phyloP scores from a whole-genome alignment of 495 filamentous ascomycete species.

The Staphylotrichum tortipilum region DNA sequence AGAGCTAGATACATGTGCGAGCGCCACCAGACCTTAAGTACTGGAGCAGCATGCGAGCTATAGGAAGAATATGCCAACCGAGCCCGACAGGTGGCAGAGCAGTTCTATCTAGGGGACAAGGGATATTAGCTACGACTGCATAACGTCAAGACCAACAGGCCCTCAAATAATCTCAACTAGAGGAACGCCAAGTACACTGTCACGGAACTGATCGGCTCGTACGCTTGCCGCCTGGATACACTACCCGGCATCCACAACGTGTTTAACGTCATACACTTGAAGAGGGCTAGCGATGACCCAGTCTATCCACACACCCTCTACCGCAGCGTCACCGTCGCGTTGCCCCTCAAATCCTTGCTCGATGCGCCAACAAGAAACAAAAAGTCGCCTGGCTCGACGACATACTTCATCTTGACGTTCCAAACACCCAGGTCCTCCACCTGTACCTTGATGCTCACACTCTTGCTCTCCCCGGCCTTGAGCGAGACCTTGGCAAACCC shows the following conservation, averaged over 20 bases:
- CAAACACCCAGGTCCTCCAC: constrained; percentile 49
- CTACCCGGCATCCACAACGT: neutral
- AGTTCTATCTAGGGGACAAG: neutral
- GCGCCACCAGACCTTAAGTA: too few relatives aligned
- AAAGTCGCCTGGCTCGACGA: constrained; percentile 61
- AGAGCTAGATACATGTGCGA: too few relatives aligned
- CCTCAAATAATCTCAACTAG: neutral
- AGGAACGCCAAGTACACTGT: neutral
- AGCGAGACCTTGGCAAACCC: constrained; percentile 62
- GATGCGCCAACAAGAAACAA: constrained; percentile 48
- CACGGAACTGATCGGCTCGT: neutral
- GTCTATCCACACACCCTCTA: too few relatives aligned
- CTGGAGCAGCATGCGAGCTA: too few relatives aligned
- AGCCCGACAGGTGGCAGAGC: neutral
- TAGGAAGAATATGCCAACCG: neutral
- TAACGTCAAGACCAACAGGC: neutral
- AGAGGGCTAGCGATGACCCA: neutral
- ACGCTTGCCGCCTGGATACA: neutral
- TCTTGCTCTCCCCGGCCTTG: constrained; percentile 49
- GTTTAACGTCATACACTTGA: neutral
- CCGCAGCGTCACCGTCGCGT: constrained; percentile 40
- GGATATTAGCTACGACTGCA: neutral
- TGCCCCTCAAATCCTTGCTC: constrained; percentile 47
- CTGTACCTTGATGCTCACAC: constrained; percentile 44
- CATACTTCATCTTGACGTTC: constrained; percentile 56